Conservation (phyloP, 352 stramenopile species). For the Phytophthora brassicae region DNA sequence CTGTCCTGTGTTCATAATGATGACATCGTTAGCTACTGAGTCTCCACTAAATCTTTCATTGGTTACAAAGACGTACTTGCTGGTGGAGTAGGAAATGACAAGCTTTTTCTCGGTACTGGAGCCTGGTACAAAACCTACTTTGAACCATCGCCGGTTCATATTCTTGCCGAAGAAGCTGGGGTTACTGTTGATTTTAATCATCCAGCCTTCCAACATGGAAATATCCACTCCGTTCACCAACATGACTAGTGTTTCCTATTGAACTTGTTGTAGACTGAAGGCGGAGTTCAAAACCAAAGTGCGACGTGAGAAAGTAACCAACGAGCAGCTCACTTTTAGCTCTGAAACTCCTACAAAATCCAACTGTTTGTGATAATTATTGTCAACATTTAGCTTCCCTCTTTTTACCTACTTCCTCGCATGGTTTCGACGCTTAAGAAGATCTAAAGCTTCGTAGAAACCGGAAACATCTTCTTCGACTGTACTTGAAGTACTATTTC, state of each 20-base stretch:
- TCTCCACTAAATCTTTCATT: neutral
- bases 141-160: conserved; percentile 78
- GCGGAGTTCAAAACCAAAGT: neutral
- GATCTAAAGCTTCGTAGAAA: conserved; percentile 78
- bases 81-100: conserved; percentile 81
- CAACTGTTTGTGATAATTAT: too few species aligned
- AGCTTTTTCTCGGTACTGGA: conserved; percentile 57
- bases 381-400: too few species aligned
- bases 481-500: conserved; percentile 27
- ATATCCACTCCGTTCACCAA: conserved; percentile 82
- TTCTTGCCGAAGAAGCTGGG: conserved; percentile 78
- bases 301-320: conserved; percentile 7
- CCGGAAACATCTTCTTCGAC: conserved; percentile 76
- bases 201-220: conserved; percentile 81
- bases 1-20: conserved; percentile 37
- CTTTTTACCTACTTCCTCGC: conserved; percentile 20
- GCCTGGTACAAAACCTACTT: conserved; percentile 55
- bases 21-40: neutral
- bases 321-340: conserved; percentile 6
- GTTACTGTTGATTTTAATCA: conserved; percentile 88
- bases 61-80: conserved; percentile 52
- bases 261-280: neutral
- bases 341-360: conserved; percentile 6
- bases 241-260: conserved; percentile 12
- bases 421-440: conserved; percentile 65